Base-by-base conservation (phyloP, 257 asterid species). In the Orobanche coerulescens region DNA sequence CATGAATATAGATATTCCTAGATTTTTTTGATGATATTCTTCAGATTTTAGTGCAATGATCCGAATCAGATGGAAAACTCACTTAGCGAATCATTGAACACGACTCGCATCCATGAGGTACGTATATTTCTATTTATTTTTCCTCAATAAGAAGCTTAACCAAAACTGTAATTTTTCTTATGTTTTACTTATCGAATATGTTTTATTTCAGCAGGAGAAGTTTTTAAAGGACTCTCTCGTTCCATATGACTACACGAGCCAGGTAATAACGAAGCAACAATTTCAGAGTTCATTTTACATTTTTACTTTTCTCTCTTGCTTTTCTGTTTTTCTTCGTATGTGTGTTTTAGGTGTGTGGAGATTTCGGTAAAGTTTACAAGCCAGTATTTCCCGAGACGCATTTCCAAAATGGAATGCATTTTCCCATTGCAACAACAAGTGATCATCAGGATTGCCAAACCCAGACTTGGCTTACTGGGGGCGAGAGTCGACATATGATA, bases 21-120 rank as follows among this genome's bases (percentile, higher is more conserved):
- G n/a, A n/a, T n/a, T n/a, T n/a, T n/a, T n/a, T n/a, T n/a, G n/a
- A n/a, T n/a, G n/a, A n/a, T n/a, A n/a, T n/a, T n/a, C n/a, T n/a
- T n/a, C n/a, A n/a, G n/a, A n/a, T n/a, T n/a, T n/a, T n/a, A n/a
- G n/a, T n/a, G n/a, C n/a, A n/a, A n/a, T n/a, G n/a, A n/a, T n/a
- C n/a, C n/a, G n/a, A 67, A 58, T 64, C 93, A 82, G 80, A 87
- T 90, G 95, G 97, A 90, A 75, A 74, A 61, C 59, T 75, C 84
- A 40, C 76, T 87, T 0, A 73, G 59, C 68, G 88, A 82, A 59
- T 71, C 88, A 8, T 95, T 87, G 43, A 68, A 70, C 72, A 72
- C 70, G 66, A 36, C 83, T 63, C 85, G 69, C 62, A 34, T 66
- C 51, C 76, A 66, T 18, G 79, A 84, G 94, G 97, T 86, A n/a